Evolutionary conservation across 2,329 filamentous ascomycete genomes (phyloP), one percentile per base, ranked within the genome.

Genomic region (Aspergillus pseudonomiae): DNA sequence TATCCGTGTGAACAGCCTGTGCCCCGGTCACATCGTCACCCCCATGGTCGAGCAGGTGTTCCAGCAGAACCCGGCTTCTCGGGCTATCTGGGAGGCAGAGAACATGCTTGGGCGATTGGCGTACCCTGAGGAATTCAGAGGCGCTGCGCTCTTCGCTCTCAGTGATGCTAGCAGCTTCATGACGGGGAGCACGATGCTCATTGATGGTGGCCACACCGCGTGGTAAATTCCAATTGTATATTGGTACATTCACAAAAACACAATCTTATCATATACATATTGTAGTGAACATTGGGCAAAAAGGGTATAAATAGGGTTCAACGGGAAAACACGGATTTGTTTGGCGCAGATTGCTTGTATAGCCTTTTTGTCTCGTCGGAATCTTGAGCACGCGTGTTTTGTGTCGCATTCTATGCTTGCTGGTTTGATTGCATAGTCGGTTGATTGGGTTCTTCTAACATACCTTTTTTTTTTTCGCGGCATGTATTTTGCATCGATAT

Each of bases 1-100:
- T 1, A 86, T 87, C 56, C 77, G 83, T 2, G 84, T 87, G 14
- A 87, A 87, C 67, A 82, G 80, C 21, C 68, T 86, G 24, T 84
- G 80, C 64, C 84, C 84, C 0, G 84, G 84, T 0, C 84, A 86
- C 63, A 85, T 86, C 52, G 77, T 85, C 28, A 86, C 84, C 1
- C 87, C 90, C 26, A 96, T 97, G 93, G 91, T 94, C 1, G 87
- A 92, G 74, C 85, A 87, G 63, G 85, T 96, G 36, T 95, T 97
- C 72, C 84, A 88, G 67, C 84, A 90, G 67, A 91, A 87, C 68
- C 93, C 93, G 0, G 91, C 93, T 71, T 70, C 78, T 6, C 70
- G 73, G 30, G 74, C 74, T 12, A 73, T 74, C 7, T 82, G 80
- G 80, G 79, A 81, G 63, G 71, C 73, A 0, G 79, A 82, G 70